Percentiles rank a stretch among this genome's conserved stretches.
Evolutionary conservation across 179 eudicot species (phyloP).

Genomic region (Corrigiola litoralis): DNA sequence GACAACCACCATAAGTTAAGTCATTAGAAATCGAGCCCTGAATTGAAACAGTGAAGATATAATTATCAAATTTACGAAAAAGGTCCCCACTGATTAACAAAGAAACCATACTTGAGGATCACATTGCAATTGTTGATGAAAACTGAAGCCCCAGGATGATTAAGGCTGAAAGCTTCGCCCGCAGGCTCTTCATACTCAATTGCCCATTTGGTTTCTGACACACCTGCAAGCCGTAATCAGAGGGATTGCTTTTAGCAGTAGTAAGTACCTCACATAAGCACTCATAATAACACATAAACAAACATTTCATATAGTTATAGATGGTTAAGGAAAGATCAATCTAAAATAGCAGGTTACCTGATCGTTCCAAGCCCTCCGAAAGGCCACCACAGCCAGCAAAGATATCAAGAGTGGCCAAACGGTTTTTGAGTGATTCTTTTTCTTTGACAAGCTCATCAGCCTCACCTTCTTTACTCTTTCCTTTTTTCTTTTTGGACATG

Average conservation of each 20-base stretch:
- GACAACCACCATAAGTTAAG: neutral
- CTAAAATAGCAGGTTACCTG: conserved; percentile 52
- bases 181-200: conserved; percentile 97
- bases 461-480: conserved; percentile 75
- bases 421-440: conserved; percentile 25
- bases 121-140: conserved; percentile 90
- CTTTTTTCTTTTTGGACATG: conserved; percentile 59
- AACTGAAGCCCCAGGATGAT: conserved; percentile 73
- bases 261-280: neutral
- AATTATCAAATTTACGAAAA: neutral
- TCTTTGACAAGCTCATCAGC: conserved; percentile 25
- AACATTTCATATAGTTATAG: neutral
- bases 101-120: conserved; percentile 56
- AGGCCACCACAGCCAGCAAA: conserved; percentile 99
- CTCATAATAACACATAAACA: neutral
- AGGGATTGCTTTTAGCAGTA: conserved; percentile 6
- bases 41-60: too few relatives aligned
- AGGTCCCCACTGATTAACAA: neutral
- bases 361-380: conserved; percentile 81
- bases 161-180: conserved; percentile 81
- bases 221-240: conserved; percentile 47
- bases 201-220: conserved; percentile 85
- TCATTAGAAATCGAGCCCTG: too few relatives aligned
- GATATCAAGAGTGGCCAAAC: conserved; percentile 75
- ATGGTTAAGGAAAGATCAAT: neutral